Base-by-base conservation (phyloP, 495 filamentous ascomycete genomes). In the Lophiotrema nucula region DNA sequence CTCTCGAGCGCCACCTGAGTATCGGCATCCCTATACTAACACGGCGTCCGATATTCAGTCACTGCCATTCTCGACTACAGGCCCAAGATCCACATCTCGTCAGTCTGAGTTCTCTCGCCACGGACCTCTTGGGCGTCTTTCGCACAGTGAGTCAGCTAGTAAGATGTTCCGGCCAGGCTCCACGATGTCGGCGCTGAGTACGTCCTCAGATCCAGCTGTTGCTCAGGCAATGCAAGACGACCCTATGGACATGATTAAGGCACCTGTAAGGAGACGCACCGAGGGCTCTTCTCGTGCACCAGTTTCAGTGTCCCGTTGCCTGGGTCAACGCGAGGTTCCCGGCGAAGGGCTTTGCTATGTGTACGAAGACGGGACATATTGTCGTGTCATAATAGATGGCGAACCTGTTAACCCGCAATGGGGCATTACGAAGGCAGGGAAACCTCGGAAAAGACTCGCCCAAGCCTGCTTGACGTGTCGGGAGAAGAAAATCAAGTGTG, bases 401-500 rank as follows among this genome's bases (percentile, higher is more conserved):
- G 84, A 93, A 59, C 79, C 79, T 0, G 90, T 96, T 38, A 96
- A 95, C 71, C 88, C 90, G 0, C 86, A 89, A 58, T 96, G 91
- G 91, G 90, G 91, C 0, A 81, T 95, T 22, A 96, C 91, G 21
- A 96, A 95, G 69, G 91, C 90, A 2, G 90, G 90, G 10, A 95
- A 92, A 70, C 89, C 91, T 27, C 81, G 91, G 60, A 96, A 96
- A 71, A 79, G 91, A 42, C 76, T 95, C 53, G 90, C 90, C 26
- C 89, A 93, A 60, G 91, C 91, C 15, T 96, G 91, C 66, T 77
- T 92, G 47, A 92, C 88, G 10, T 96, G 91, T 69, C 83, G 91
- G 25, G 90, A 95, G 72, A 96, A 96, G 82, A 96, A 96, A 77
- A 93, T 95, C 75, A 95, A 93, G 70, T 96, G 91, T 64, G 90